Evolutionary conservation across 495 filamentous ascomycete genomes (phyloP).

Genomic region (Echria macrotheca): DNA sequence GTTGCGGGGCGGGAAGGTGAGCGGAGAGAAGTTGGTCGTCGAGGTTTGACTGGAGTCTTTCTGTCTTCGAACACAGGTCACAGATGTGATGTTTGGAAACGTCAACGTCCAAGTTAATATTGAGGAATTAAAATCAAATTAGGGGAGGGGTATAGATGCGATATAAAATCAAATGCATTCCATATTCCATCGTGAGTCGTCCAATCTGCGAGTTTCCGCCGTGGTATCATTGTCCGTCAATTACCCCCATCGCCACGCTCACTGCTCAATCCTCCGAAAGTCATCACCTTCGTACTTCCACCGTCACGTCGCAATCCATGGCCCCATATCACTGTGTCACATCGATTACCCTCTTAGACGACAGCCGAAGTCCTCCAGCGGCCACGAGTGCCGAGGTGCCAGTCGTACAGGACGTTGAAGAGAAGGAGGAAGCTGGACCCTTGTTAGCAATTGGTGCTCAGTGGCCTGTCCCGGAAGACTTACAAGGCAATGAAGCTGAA

Average conservation of each 20-base stretch:
- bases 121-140: no score
- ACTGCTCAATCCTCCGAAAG: background rate
- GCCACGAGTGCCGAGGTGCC: constrained; percentile 33
- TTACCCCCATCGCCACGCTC: background rate
- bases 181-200: background rate
- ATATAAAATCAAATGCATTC: no score
- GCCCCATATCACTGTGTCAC: no score
- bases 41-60: background rate
- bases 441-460: constrained; percentile 17
- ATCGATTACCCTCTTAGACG: constrained; percentile 21
- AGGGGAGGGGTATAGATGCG: no score
- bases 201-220: background rate
- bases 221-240: background rate
- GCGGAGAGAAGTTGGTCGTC: constrained; percentile 43
- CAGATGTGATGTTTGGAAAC: background rate
- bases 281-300: background rate
- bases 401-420: constrained; percentile 48
- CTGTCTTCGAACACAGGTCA: background rate
- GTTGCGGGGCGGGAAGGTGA: constrained; percentile 36
- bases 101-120: no score
- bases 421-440: constrained; percentile 48
- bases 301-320: no score
- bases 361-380: constrained; percentile 18
- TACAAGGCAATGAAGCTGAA: constrained; percentile 62
- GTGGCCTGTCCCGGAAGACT: constrained; percentile 13